Base-by-base conservation (phyloP, 208 protist species). In the Naegleria lovaniensis region DNA sequence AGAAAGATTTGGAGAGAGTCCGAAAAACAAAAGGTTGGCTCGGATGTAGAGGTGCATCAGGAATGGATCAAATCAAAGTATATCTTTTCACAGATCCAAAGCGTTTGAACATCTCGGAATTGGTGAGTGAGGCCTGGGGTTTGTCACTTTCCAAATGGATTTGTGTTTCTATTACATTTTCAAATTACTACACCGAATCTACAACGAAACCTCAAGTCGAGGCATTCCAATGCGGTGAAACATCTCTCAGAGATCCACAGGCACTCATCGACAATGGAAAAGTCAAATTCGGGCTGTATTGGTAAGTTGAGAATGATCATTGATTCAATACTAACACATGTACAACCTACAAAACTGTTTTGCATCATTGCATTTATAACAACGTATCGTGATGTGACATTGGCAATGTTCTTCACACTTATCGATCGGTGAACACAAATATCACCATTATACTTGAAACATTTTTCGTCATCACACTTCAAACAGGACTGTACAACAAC, bases 21-120 rank as follows among this genome's bases (percentile, higher is more conserved):
- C 19, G 67, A 79, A 79, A 79, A 79, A 79, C 67, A 36, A 29
- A 29, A 36, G 67, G 67, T 36, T 79, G 67, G 67, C 29, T 79
- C 16, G 67, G 67, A 36, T 79, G 67, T 79, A 29, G 29, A 79
- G 67, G 67, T 79, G 67, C 67, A 0, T 79, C 67, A 36, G 67
- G 67, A 79, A 79, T 79, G 67, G 67, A 79, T 79, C 67, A 79
- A 79, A 79, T 79, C 29, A 79, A 79, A 79, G 67, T 79, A 2
- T 79, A 79, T 36, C n/a, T 79, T 6, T 79, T 36, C n/a, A 79
- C 67, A 36, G 25, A 79, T 79, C 67, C 67, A 36, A 79, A 79
- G 7, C 67, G 67, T 79, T 79, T 79, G 29, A 36, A 36, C n/a
- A 79, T 79, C n/a, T 36, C 67, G 7, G 6, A 19, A 36, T 33